These are phyloP conservation scores for Neurospora intermedia DNA, from an alignment of 495 filamentous ascomycete species.

Conservation along the genomic window DNA sequence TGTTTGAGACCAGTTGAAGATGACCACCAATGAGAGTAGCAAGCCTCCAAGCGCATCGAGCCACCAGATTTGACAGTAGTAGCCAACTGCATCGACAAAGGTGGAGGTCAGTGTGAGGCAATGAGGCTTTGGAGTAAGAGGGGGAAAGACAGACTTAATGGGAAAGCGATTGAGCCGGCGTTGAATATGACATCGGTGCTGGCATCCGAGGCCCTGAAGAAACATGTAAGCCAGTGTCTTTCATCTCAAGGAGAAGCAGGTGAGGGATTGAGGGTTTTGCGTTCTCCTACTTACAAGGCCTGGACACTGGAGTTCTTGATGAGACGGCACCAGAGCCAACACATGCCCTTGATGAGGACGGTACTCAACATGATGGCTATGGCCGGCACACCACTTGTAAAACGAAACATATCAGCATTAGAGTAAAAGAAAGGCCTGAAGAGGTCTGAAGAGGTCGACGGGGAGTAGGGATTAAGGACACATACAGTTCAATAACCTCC, in stretches of 20 bases:
- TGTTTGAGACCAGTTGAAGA: constrained; percentile 74
- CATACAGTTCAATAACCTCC: constrained; percentile 54
- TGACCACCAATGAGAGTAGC: constrained; percentile 69
- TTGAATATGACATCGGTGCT: constrained; percentile 71
- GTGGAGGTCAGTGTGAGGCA: not conserved
- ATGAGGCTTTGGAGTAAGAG: not conserved
- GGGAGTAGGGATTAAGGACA: not conserved
- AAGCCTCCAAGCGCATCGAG: constrained; percentile 78
- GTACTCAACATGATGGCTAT: constrained; percentile 75
- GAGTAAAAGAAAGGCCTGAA: not conserved
- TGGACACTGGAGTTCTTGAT: constrained; percentile 85
- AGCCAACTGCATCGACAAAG: constrained; percentile 46
- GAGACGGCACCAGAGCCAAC: constrained; percentile 84
- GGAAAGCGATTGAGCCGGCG: constrained; percentile 77
- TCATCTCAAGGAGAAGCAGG: too few species aligned
- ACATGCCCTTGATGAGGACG: constrained; percentile 68
- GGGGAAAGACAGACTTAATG: constrained; percentile 44
- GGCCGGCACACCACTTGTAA: constrained; percentile 46
- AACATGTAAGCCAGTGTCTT: constrained; percentile 50
- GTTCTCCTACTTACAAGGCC: constrained; percentile 48
- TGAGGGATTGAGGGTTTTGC: not conserved
- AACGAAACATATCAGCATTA: not conserved
- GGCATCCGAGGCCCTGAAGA: constrained; percentile 19
- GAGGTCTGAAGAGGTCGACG: not conserved
- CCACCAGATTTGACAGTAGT: constrained; percentile 70